Percentiles rank a stretch among this genome's conserved stretches.
Evolutionary conservation across 2,329 filamentous ascomycete species (phyloP).

Genomic region (Cercospora sp.): DNA sequence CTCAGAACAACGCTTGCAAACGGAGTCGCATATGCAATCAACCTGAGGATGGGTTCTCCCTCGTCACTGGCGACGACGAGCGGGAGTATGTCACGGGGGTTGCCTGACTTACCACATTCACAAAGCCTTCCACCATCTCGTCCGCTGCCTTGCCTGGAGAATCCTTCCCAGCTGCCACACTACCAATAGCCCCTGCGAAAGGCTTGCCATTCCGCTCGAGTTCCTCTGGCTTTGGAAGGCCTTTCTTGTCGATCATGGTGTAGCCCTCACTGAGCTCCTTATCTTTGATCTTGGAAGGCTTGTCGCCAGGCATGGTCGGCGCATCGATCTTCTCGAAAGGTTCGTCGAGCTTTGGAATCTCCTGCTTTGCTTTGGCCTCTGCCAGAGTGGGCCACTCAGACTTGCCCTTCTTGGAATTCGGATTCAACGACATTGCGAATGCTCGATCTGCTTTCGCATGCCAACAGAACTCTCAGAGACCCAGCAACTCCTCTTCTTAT

Average conservation of each 20-base stretch:
- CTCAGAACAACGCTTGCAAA: not conserved
- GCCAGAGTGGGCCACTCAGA: not conserved
- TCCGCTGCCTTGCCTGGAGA: not conserved
- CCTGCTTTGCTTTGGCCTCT: not conserved
- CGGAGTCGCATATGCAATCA: not conserved
- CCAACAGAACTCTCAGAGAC: not conserved
- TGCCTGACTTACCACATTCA: not conserved
- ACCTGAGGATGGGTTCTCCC: not conserved
- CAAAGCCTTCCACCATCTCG: not conserved
- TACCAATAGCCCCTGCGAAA: not conserved
- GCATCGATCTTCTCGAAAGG: not conserved
- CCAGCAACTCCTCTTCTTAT: not conserved
- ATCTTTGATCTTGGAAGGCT: not conserved
- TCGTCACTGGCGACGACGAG: not conserved
- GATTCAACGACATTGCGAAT: not conserved
- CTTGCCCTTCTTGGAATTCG: not conserved
- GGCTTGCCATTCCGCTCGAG: constrained; percentile 3
- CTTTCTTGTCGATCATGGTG: not conserved
- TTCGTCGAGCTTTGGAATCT: not conserved
- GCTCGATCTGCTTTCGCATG: not conserved
- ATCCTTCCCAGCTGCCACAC: not conserved
- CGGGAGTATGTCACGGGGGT: not conserved
- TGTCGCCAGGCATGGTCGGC: not conserved
- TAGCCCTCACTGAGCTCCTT: not conserved
- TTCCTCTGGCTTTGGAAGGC: not conserved